phyloP scores from a whole-genome alignment of 345 rosid genomes.

The Limnanthes douglasii region DNA sequence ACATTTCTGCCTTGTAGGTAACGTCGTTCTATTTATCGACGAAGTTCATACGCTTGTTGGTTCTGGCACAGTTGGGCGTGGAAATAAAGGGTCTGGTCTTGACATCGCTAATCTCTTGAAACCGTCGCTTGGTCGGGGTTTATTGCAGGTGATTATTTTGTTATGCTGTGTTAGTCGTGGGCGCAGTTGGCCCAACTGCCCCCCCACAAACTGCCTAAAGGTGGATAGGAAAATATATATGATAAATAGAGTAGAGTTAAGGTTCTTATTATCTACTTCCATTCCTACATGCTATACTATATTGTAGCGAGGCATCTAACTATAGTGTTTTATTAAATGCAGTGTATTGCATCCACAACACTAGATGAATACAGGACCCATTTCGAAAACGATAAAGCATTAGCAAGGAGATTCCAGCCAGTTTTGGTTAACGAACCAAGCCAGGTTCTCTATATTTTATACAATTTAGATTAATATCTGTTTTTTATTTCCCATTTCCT shows the following conservation, averaged over 20 bases:
- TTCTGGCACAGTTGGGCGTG: slow-evolving; percentile 79
- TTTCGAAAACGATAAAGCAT: slow-evolving; percentile 90
- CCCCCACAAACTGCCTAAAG: too few species aligned
- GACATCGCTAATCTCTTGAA: slow-evolving; percentile 92
- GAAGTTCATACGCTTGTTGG: slow-evolving; percentile 95
- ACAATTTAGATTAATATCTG: too few species aligned
- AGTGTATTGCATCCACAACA: slow-evolving; percentile 97
- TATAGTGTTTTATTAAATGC: slow-evolving; percentile 28
- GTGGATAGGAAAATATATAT: too few species aligned
- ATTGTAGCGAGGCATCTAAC: too few species aligned
- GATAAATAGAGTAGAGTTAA: too few species aligned
- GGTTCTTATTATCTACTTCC: too few species aligned
- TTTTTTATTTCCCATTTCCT: neutral
- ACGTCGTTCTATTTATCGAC: slow-evolving; percentile 77
- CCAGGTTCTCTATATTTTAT: slow-evolving; percentile 36
- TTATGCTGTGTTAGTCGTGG: too few species aligned
- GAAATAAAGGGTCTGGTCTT: slow-evolving; percentile 89
- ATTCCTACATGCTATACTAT: too few species aligned
- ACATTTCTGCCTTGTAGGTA: slow-evolving; percentile 34
- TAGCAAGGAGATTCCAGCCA: slow-evolving; percentile 93
- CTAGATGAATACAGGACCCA: slow-evolving; percentile 70
- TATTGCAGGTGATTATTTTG: slow-evolving; percentile 50
- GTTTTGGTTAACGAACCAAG: slow-evolving; percentile 81
- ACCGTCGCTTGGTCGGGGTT: slow-evolving; percentile 92
- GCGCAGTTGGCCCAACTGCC: too few species aligned